Conservation (phyloP, 2,329 filamentous ascomycete species). For the Penicillium sp. region DNA sequence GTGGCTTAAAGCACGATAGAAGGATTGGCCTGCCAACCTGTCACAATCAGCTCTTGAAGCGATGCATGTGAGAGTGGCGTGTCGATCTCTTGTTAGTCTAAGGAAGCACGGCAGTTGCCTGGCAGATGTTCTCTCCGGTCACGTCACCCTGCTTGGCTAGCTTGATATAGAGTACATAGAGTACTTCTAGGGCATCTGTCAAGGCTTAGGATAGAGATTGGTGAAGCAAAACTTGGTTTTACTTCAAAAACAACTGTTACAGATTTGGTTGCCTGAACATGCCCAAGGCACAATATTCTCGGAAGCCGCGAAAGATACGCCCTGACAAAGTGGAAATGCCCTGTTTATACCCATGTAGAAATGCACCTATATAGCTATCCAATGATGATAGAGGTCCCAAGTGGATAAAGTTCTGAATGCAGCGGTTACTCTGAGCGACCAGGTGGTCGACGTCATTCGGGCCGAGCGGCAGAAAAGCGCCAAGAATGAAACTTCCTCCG, state of each 20-base stretch:
- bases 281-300: too few species aligned
- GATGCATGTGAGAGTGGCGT: conserved; percentile 6
- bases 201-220: too few species aligned
- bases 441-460: conserved; percentile 11
- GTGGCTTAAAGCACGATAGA: neutral
- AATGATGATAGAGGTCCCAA: too few species aligned
- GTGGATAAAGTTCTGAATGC: neutral
- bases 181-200: too few species aligned
- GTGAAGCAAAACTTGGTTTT: too few species aligned
- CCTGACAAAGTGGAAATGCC: too few species aligned
- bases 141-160: conserved; percentile 1
- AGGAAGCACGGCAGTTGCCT: conserved; percentile 3
- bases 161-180: too few species aligned
- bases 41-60: neutral
- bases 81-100: conserved; percentile 3
- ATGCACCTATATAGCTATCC: too few species aligned
- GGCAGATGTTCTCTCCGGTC: conserved; percentile 2
- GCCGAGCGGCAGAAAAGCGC: neutral
- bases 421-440: conserved; percentile 6
- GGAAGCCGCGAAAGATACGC: too few species aligned
- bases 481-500: neutral
- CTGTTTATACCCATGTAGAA: too few species aligned
- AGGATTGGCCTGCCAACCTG: conserved; percentile 1
- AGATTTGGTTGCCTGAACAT: too few species aligned
- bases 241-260: too few species aligned